A percentile compares a stretch with the other conserved stretches of the same genome.
Conservation (phyloP, 2,329 filamentous ascomycete species). For the Tolypocladium amazonense region DNA sequence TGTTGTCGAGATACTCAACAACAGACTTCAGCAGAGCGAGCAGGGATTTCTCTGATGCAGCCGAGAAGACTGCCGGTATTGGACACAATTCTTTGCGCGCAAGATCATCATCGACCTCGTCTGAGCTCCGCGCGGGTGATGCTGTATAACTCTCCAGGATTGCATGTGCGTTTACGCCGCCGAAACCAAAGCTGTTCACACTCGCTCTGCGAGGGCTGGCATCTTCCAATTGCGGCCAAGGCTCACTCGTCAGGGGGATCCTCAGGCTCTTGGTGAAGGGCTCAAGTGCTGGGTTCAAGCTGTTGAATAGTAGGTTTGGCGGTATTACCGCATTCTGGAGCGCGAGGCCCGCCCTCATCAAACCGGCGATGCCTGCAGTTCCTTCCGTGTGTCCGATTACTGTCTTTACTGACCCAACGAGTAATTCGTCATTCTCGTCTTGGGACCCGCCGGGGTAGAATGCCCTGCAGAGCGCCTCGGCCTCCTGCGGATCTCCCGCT, state of each 20-base stretch:
- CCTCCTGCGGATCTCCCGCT: too few relatives aligned
- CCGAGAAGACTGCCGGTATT: too few relatives aligned
- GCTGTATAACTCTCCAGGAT: slow-evolving; percentile 19
- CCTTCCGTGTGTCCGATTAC: slow-evolving; percentile 1
- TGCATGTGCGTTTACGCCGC: slow-evolving; percentile 31
- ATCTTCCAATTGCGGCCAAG: slow-evolving; percentile 19
- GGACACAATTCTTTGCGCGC: too few relatives aligned
- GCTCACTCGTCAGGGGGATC: background rate
- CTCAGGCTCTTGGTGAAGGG: background rate
- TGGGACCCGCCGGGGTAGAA: too few relatives aligned
- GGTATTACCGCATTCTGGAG: background rate
- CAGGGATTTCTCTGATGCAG: too few relatives aligned
- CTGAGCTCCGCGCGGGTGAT: too few relatives aligned
- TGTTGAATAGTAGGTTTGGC: background rate
- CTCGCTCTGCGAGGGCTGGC: slow-evolving; percentile 7
- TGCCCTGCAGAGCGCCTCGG: too few relatives aligned
- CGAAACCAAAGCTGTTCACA: slow-evolving; percentile 29
- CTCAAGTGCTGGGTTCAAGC: background rate
- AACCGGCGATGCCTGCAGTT: slow-evolving; percentile 13
- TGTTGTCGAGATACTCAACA: too few relatives aligned
- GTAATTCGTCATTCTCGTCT: too few relatives aligned
- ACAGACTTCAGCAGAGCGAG: too few relatives aligned
- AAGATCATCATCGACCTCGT: too few relatives aligned
- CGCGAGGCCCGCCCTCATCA: background rate
- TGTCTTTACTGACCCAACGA: background rate